Percentiles rank a stretch among this genome's conserved stretches.
Conservation (phyloP, 1,284 basidiomycete species). For the Ceratobasidium sp. region DNA sequence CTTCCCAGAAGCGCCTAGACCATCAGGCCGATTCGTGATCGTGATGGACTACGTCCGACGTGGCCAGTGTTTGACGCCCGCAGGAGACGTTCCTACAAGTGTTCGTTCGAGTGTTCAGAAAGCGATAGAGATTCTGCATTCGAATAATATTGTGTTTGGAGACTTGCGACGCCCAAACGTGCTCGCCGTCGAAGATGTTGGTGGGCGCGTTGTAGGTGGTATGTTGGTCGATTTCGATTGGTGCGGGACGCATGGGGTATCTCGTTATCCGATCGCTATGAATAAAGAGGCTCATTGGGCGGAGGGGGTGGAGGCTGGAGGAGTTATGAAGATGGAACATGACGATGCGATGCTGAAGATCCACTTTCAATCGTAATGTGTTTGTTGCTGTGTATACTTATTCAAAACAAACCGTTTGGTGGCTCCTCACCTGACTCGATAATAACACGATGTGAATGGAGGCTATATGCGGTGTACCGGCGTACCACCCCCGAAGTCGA, state of each 20-base stretch:
- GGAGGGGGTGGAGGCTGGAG: background rate
- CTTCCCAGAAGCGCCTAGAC: background rate
- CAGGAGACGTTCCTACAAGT: too few species aligned
- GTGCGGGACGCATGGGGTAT: background rate
- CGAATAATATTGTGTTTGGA: constrained; percentile 28
- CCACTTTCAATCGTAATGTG: too few species aligned
- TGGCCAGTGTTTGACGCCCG: background rate
- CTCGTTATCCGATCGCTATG: background rate
- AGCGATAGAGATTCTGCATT: constrained; percentile 1
- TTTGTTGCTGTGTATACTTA: too few species aligned
- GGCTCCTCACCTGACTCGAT: too few species aligned
- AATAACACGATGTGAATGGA: too few species aligned
- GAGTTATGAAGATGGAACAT: too few species aligned
- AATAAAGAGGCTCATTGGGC: background rate
- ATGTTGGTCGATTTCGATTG: constrained; percentile 45
- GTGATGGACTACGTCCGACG: constrained; percentile 42
- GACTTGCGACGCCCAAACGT: constrained; percentile 45
- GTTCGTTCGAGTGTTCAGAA: too few species aligned
- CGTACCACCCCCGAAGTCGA: too few species aligned
- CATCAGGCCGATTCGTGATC: background rate
- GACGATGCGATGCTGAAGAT: too few species aligned
- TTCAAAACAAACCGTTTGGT: too few species aligned
- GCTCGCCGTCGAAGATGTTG: constrained; percentile 4
- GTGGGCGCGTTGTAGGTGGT: background rate
- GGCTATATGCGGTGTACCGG: too few species aligned